phyloP scores from a whole-genome alignment of 1,139 yeast genomes.

The Trichomonascaceae sp. region DNA sequence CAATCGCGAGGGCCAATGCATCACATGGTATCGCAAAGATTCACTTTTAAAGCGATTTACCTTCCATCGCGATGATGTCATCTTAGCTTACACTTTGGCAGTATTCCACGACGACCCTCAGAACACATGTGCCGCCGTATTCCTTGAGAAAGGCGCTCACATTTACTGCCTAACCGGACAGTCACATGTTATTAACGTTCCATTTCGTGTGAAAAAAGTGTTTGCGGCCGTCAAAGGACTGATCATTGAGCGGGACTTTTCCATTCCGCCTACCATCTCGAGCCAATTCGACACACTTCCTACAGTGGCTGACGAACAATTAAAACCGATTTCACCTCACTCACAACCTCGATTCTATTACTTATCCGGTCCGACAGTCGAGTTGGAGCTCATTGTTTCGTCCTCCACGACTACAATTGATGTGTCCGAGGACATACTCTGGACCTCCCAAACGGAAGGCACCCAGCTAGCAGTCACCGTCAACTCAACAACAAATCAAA shows the following conservation, averaged over 20 bases:
- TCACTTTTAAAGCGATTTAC: neutral
- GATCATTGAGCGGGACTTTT: conserved; percentile 41
- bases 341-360: conserved; percentile 39
- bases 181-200: conserved; percentile 45
- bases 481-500: conserved; percentile 4
- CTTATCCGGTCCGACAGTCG: conserved; percentile 56
- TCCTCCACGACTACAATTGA: conserved; percentile 59
- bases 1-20: neutral
- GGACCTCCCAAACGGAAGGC: conserved; percentile 12
- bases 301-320: too few relatives aligned
- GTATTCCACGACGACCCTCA: conserved; percentile 5
- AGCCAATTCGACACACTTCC: too few relatives aligned
- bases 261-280: too few relatives aligned
- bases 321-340: too few relatives aligned
- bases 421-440: conserved; percentile 38
- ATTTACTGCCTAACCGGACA: conserved; percentile 48
- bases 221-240: conserved; percentile 52
- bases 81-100: neutral
- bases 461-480: conserved; percentile 18
- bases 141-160: conserved; percentile 24
- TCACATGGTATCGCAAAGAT: neutral
- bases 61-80: neutral
- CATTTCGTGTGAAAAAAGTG: conserved; percentile 45
- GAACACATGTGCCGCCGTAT: conserved; percentile 12
- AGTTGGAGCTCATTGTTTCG: conserved; percentile 52